Percentiles rank a stretch among this genome's conserved stretches.
These are phyloP conservation scores for Chaetomium fimeti DNA, from an alignment of 495 filamentous ascomycete species.

Conservation along the genomic window DNA sequence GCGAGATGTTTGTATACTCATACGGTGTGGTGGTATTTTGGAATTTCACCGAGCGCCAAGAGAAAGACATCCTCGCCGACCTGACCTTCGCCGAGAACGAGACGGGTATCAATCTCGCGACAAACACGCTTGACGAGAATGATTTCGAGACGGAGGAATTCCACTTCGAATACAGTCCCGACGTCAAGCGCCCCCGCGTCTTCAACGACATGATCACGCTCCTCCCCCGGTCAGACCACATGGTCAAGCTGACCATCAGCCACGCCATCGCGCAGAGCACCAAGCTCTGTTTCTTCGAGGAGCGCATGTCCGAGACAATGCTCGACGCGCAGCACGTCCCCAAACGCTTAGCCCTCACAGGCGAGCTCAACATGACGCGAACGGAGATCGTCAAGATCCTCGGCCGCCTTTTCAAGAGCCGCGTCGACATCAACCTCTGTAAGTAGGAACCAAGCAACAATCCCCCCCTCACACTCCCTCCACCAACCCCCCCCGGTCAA, in stretches of 20 bases:
- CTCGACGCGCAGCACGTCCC: constrained; percentile 87
- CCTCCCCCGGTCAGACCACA: constrained; percentile 83
- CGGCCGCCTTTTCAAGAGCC: constrained; percentile 84
- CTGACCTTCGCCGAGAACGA: constrained; percentile 79
- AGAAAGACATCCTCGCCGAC: constrained; percentile 95
- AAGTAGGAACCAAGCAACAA: constrained; percentile 35
- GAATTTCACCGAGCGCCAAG: constrained; percentile 94
- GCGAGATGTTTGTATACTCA: constrained; percentile 96
- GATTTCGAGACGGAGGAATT: constrained; percentile 99
- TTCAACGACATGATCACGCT: constrained; percentile 99
- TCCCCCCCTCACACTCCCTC: constrained; percentile 20
- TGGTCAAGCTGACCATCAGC: constrained; percentile 96
- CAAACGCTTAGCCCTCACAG: constrained; percentile 80
- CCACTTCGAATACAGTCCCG: constrained; percentile 92
- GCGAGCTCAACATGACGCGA: constrained; percentile 85
- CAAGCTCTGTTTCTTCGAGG: constrained; percentile 95
- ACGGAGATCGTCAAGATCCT: constrained; percentile 90
- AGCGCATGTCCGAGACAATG: constrained; percentile 95
- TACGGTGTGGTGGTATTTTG: constrained; percentile 98
- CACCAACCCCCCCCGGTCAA: neutral
- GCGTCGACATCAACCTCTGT: constrained; percentile 98
- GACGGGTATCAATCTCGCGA: constrained; percentile 59
- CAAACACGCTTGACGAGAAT: constrained; percentile 68
- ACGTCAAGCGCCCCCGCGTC: constrained; percentile 80
- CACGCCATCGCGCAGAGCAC: constrained; percentile 98